Conservation (phyloP, 2,329 filamentous ascomycete genomes). For the Parafenestella ontariensis region DNA sequence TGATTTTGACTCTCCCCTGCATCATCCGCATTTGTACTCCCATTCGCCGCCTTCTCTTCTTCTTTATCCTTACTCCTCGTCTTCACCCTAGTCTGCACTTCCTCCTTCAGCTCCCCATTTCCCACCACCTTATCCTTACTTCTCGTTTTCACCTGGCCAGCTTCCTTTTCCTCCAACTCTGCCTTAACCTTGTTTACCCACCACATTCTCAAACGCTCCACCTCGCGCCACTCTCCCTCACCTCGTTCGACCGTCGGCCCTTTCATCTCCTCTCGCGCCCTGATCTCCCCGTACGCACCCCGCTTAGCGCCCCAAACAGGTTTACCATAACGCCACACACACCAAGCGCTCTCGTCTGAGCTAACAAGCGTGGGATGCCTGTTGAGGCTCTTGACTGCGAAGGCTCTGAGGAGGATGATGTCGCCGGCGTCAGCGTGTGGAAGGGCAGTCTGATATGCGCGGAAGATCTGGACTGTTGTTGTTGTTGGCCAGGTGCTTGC, state of each 20-base stretch:
- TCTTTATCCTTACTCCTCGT: conserved; percentile 15
- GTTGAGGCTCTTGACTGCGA: conserved; percentile 52
- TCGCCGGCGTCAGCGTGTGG: conserved; percentile 53
- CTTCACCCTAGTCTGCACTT: neutral
- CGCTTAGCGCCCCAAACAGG: conserved; percentile 36
- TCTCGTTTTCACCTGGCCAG: conserved; percentile 14
- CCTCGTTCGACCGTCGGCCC: conserved; percentile 57
- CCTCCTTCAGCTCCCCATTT: neutral
- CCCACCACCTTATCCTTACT: conserved; percentile 4
- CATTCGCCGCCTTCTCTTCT: neutral
- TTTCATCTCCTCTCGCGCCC: conserved; percentile 51
- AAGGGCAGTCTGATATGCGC: conserved; percentile 52
- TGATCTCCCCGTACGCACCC: conserved; percentile 36
- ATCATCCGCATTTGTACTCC: too few species aligned
- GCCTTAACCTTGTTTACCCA: conserved; percentile 33
- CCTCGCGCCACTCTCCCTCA: conserved; percentile 53
- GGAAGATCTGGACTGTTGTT: conserved; percentile 52
- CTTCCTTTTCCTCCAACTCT: conserved; percentile 25
- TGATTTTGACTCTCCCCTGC: too few species aligned
- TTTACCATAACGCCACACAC: conserved; percentile 53
- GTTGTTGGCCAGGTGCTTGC: conserved; percentile 33
- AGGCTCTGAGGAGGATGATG: conserved; percentile 53
- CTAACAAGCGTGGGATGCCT: conserved; percentile 47
- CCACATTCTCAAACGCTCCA: conserved; percentile 51
- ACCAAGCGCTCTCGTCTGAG: conserved; percentile 55